Conservation (phyloP, 1,284 basidiomycete species). For the Omphalotus olearius region DNA sequence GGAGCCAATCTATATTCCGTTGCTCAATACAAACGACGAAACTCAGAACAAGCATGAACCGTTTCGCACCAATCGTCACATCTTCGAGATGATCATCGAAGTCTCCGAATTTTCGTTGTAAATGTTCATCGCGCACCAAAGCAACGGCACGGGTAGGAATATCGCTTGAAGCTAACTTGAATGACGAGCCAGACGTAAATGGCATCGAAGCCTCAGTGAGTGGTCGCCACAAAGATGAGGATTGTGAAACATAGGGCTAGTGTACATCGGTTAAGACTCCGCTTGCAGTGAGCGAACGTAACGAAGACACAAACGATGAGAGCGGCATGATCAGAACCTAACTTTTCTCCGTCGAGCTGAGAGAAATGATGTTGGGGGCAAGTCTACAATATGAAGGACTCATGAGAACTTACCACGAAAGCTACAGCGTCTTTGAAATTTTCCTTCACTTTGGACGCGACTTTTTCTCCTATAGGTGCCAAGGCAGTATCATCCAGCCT, state of each 20-base stretch:
- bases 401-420: constrained; percentile 46
- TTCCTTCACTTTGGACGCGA: constrained; percentile 47
- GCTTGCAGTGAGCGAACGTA: not conserved
- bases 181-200: constrained; percentile 41
- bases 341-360: constrained; percentile 50
- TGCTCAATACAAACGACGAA: not conserved
- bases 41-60: not conserved
- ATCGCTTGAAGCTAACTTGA: constrained; percentile 39
- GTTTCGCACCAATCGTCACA: constrained; percentile 47
- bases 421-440: constrained; percentile 55
- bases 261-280: not conserved
- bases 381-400: constrained; percentile 4
- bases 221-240: constrained; percentile 42
- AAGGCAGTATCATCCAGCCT: constrained; percentile 52
- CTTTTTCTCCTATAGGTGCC: constrained; percentile 59
- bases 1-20: constrained; percentile 47
- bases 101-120: constrained; percentile 59
- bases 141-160: constrained; percentile 41
- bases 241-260: constrained; percentile 45
- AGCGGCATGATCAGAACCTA: constrained; percentile 10
- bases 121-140: constrained; percentile 42
- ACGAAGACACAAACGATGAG: constrained; percentile 6
- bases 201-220: constrained; percentile 29
- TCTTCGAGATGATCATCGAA: constrained; percentile 79
- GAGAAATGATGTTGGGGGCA: constrained; percentile 7